Percentiles rank a stretch among this genome's conserved stretches.
Conservation (phyloP, 495 filamentous ascomycete species). For the Aspergillus taichungensis region DNA sequence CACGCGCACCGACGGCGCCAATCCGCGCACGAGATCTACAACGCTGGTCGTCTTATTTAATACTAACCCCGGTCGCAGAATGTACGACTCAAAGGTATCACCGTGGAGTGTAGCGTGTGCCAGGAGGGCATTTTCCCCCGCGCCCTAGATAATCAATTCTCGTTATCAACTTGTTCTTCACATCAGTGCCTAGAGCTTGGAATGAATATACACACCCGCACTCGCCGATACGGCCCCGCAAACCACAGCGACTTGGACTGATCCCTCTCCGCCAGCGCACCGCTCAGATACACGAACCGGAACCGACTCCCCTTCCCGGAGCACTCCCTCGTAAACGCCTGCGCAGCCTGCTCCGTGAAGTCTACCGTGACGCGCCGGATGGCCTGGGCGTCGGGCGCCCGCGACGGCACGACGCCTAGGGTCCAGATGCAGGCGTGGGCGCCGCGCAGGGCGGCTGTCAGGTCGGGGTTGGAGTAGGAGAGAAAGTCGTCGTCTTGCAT, state of each 20-base stretch:
- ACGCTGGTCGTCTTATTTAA: constrained; percentile 16
- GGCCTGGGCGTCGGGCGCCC: constrained; percentile 8
- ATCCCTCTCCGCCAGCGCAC: constrained; percentile 37
- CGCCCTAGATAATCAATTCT: constrained; percentile 27
- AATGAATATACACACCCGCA: no score
- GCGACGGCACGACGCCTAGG: constrained; percentile 11
- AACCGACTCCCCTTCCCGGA: constrained; percentile 22
- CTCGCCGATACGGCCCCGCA: constrained; percentile 29
- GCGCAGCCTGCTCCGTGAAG: constrained; percentile 33
- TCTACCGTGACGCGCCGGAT: constrained; percentile 31
- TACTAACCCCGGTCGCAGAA: constrained; percentile 27
- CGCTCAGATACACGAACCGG: constrained; percentile 44
- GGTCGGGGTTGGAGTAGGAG: constrained; percentile 26
- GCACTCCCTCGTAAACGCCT: constrained; percentile 23
- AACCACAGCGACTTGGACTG: constrained; percentile 35
- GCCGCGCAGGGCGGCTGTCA: constrained; percentile 30
- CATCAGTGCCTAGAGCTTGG: no score
- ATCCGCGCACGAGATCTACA: constrained; percentile 13
- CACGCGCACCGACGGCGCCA: constrained; percentile 17
- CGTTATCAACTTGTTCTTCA: no score
- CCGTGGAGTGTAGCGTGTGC: constrained; percentile 20
- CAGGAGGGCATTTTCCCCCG: constrained; percentile 31
- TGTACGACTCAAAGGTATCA: constrained; percentile 20
- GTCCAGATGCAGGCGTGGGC: constrained; percentile 46
- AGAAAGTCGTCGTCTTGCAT: constrained; percentile 35